Percentiles rank a stretch among this genome's conserved stretches.
Evolutionary conservation across 345 rosid genomes (phyloP).

Genomic region (Dipteronia dyeriana): DNA sequence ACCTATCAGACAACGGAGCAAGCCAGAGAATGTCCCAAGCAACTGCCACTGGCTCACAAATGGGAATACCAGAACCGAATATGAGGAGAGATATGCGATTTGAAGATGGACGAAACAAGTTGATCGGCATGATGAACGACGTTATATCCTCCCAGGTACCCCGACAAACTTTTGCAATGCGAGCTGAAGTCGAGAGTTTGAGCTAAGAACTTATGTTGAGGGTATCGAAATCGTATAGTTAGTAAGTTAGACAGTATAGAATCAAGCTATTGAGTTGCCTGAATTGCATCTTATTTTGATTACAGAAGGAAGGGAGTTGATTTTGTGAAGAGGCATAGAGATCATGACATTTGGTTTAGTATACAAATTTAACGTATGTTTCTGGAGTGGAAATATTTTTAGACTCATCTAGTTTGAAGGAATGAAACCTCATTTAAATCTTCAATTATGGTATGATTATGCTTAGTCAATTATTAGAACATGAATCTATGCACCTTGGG

Average conservation of each 20-base stretch:
- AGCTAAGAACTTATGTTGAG: constrained; percentile 26
- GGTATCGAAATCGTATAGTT: neutral
- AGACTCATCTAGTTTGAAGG: neutral
- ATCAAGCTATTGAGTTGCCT: neutral
- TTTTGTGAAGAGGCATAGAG: constrained; percentile 23
- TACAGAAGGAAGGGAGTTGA: constrained; percentile 5
- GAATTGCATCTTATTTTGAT: neutral
- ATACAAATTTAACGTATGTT: constrained; percentile 4
- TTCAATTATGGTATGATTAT: neutral
- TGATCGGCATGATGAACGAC: constrained; percentile 45
- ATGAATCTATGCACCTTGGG: neutral
- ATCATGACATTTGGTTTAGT: constrained; percentile 17
- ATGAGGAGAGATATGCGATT: constrained; percentile 34
- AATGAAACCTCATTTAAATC: constrained; percentile 14
- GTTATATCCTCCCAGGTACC: constrained; percentile 38
- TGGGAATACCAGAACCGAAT: constrained; percentile 44
- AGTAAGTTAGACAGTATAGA: neutral
- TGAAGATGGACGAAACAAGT: constrained; percentile 48
- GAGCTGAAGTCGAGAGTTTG: constrained; percentile 51
- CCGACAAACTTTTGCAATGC: constrained; percentile 45
- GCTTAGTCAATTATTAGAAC: neutral
- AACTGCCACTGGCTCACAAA: constrained; percentile 22
- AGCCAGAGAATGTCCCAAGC: constrained; percentile 30
- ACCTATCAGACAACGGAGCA: constrained; percentile 23
- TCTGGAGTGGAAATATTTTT: neutral